Base-by-base conservation (phyloP, 2,329 filamentous ascomycete species). In the Zasmidium cellare region DNA sequence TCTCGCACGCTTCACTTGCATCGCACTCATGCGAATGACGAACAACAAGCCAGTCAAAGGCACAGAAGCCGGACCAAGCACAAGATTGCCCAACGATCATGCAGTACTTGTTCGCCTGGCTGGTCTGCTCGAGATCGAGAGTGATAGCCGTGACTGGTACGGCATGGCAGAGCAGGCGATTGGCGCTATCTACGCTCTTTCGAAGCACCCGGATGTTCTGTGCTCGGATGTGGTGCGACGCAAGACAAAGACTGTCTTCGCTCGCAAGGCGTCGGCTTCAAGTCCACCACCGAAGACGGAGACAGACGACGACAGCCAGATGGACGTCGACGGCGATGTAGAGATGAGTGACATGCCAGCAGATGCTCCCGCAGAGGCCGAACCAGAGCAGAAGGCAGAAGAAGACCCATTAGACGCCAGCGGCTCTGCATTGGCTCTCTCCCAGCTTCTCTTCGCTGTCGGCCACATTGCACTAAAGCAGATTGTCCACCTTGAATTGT, bases 401-500 rank as follows among this genome's bases (percentile, higher is more conserved):
- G 63, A 64, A 12, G 48, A 56, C 3, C 28, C 52, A 11, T 20
- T 52, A 2, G 53, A 58, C n/a, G 53, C 59, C 46, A 58, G 58
- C 20, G 59, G 64, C 12, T 62, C 67, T 7, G 87, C 91, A 1
- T 82, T 92, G 48, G 87, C 85, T 0, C 80, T 99, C 1, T 96
- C 94, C 0, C 94, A 97, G 69, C 82, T 99, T 1, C 81, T 99
- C 0, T 97, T 97, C 72, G 89, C 96, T 35, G 93, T 97, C 25
- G 94, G 94, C 0, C 94, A 99, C 70, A 90, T 97, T 49, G 94
- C 94, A 14, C 94, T 99, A 72, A 99, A 99, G 77, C 96, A 99
- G 72, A 99, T 99, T 67, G 96, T 99, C 0, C 94, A 99, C 72
- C 84, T 99, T 11, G 94, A 99, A 69, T 82, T 97, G n/a, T 96